Conservation (phyloP, 192 early-diverging fungal genomes). For the Phycomyces blakesleeanus region DNA sequence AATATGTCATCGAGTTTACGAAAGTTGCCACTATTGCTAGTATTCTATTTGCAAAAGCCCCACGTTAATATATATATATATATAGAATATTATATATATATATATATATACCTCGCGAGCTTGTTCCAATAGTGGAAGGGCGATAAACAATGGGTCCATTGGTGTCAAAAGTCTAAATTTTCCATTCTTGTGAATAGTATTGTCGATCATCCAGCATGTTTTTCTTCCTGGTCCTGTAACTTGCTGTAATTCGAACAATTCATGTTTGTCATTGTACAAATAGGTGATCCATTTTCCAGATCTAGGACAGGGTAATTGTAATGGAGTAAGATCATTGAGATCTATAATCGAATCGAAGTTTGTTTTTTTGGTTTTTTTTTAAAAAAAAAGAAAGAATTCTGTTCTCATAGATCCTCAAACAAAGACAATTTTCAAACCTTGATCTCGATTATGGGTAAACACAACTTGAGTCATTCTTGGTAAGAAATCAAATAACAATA, state of each 20-base stretch:
- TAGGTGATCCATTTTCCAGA: conserved; percentile 10
- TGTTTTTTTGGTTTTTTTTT: not conserved
- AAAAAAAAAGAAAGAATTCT: no score
- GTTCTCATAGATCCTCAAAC: no score
- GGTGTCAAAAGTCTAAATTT: conserved; percentile 5
- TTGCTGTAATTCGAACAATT: conserved; percentile 16
- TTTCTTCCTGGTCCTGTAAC: conserved; percentile 15
- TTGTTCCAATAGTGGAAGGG: conserved; percentile 5
- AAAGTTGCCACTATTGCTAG: not conserved
- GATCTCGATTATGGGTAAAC: not conserved
- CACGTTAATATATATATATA: not conserved
- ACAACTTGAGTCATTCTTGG: not conserved
- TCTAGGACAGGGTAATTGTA: conserved; percentile 12
- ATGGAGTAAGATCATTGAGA: conserved; percentile 1
- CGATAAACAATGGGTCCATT: conserved; percentile 16
- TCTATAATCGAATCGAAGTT: not conserved
- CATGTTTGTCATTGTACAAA: not conserved
- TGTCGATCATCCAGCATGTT: conserved; percentile 9
- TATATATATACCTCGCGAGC: not conserved
- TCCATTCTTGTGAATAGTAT: conserved; percentile 8
- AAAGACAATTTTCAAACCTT: not conserved
- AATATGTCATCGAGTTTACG: conserved; percentile 14
- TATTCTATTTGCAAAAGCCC: not conserved
- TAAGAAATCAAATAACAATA: no score
- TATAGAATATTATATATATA: no score